Base-by-base conservation (phyloP, 2,329 filamentous ascomycete genomes). In the Dryadomyces quercus-mongolicae region DNA sequence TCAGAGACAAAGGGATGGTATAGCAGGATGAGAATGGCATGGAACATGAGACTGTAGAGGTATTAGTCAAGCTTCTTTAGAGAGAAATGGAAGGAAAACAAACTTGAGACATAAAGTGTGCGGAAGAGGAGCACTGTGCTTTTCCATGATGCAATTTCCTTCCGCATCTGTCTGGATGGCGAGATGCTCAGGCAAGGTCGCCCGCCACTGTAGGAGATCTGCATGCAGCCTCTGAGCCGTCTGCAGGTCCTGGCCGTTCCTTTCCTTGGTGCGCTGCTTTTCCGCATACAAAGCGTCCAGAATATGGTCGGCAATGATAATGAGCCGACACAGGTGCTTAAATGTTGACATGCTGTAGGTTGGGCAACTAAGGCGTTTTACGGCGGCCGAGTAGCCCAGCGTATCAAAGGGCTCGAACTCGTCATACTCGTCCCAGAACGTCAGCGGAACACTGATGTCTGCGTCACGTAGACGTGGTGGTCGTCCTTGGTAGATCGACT, bases 401-500 rank as follows among this genome's bases (percentile, higher is more conserved):
- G 57, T 49, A 2, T 43, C 13, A 47, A 71, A 81, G 21, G 70
- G 65, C 53, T 80, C 76, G 0, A 76, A 65, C 57, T 81, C 77
- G 34, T 81, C 77, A 36, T 70, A 78, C 0, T 67, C 68, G 51
- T 78, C 75, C 1, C 71, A 63, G 22, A 77, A 75, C 6, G 68
- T 65, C 18, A 76, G 69, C 0, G 75, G 70, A 0, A 79, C 73
- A 10, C 68, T 63, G 0, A 68, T 69, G 22, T 78, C 72, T 0
- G 66, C 67, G n/a, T 74, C 69, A 9, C 72, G 71, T 6, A 78
- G 62, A 2, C 64, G 72, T 0, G 70, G 70, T 0, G 75, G 78
- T 0, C 76, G 71, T 0, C 77, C 77, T 58, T 77, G 75, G 50
- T 79, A 81, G 0, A 81, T 61, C 15, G 70, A 74, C 56, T 81